Evolutionary conservation across 1,139 yeast genomes (phyloP), one percentile per base, ranked within the genome.

Genomic region (Taphrina confusa): DNA sequence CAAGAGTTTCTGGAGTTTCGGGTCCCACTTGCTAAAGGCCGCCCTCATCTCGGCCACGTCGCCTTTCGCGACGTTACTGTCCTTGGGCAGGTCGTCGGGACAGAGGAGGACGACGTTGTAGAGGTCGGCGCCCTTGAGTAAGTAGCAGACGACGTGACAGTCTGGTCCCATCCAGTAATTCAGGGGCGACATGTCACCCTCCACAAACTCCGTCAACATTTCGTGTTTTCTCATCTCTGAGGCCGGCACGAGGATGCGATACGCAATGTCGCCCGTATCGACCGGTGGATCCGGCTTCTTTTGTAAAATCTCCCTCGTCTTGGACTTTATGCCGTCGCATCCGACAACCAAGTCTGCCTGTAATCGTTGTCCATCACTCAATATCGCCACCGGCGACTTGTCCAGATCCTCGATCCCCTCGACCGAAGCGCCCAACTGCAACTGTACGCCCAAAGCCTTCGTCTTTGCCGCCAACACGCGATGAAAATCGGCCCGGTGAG

Each of bases 251-350:
- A 70, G 62, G 14, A 71, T 67, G 18, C 74, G 60, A 57, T 68
- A 72, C 11, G 74, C 74, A 45, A 71, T 64, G 60, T 71, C 72
- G 18, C 73, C 74, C 16, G 74, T 68, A 37, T 67, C 66, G 27
- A 62, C 62, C 3, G 73, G 69, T 4, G 68, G 68, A 45, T 67
- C 72, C 11, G 59, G 62, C n/a, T 40, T 45, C 18, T 46, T 51
- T 25, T 28, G 46, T 8, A 71, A 52, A 2, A 61, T 34, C 16
- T 65, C 62, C 25, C 72, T 61, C 31, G 67, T 33, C 18, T 64
- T 63, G 3, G 76, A 73, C 58, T 71, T 70, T 54, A 75, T 68
- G 2, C 78, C 78, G 65, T 75, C 78, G 40, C 76, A 76, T 5
- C 76, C 78, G 46, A 75, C 65, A 12, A 75, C 67, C 33, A 75